These are phyloP conservation scores for Aspergillus sp. DNA, from an alignment of 2,329 filamentous ascomycete genomes.

Conservation along the genomic window DNA sequence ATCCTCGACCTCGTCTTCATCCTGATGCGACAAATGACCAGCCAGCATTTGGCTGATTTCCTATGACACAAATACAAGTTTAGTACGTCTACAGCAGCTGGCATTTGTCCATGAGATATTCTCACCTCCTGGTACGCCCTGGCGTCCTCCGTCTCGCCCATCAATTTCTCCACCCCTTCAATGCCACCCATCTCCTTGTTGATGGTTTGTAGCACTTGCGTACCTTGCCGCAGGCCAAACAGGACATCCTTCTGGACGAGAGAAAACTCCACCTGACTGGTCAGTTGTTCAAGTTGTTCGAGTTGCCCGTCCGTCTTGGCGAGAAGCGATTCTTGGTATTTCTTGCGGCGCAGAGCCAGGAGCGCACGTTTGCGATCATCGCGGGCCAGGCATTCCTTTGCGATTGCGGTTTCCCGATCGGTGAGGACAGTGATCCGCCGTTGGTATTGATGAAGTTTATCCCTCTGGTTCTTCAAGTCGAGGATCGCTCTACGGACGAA, in stretches of 20 bases:
- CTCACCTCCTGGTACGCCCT: constrained; percentile 83
- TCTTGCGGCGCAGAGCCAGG: constrained; percentile 87
- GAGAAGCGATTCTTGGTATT: constrained; percentile 90
- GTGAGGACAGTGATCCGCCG: constrained; percentile 84
- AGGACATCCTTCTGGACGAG: constrained; percentile 95
- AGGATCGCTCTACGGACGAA: constrained; percentile 73
- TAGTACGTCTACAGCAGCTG: constrained; percentile 3
- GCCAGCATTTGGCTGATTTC: constrained; percentile 91
- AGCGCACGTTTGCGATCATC: constrained; percentile 81
- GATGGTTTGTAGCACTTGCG: constrained; percentile 83
- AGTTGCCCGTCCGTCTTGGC: constrained; percentile 89
- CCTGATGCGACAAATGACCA: constrained; percentile 84
- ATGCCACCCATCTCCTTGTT: constrained; percentile 94
- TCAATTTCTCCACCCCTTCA: constrained; percentile 89
- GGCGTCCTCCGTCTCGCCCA: constrained; percentile 89
- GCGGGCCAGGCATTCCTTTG: constrained; percentile 74
- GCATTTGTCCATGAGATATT: constrained; percentile 7
- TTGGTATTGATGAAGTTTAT: constrained; percentile 96
- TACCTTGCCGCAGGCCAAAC: constrained; percentile 89
- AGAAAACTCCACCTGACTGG: constrained; percentile 88
- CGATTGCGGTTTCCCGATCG: constrained; percentile 81
- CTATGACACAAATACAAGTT: constrained; percentile 44
- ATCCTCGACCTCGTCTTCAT: constrained; percentile 97
- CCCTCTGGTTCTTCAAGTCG: constrained; percentile 95
- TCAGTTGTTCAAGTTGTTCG: constrained; percentile 88